Conservation (phyloP, 176 grass and related monocot genomes). For the Musa itinerans region DNA sequence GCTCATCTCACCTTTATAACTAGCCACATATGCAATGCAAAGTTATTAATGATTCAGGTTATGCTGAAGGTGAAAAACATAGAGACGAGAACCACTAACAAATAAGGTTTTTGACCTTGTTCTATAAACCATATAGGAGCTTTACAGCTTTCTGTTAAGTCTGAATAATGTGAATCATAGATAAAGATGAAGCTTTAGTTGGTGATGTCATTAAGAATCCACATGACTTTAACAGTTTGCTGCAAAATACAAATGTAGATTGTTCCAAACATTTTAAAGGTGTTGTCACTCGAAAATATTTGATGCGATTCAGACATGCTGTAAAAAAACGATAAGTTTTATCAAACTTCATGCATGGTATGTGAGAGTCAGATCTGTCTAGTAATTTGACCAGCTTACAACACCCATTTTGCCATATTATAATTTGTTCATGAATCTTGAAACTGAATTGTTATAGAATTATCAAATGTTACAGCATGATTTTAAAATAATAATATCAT, state of each 20-base stretch:
- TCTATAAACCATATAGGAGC: background rate
- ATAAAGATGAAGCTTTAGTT: background rate
- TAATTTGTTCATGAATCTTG: too few relatives aligned
- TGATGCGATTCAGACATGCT: background rate
- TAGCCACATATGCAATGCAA: too few relatives aligned
- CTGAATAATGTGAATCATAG: background rate
- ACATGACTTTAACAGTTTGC: background rate
- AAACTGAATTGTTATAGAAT: too few relatives aligned
- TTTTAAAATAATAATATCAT: background rate
- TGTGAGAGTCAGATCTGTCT: too few relatives aligned
- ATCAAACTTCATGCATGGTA: too few relatives aligned
- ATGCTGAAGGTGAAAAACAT: too few relatives aligned
- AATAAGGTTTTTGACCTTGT: background rate
- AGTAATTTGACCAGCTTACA: too few relatives aligned
- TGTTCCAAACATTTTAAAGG: background rate
- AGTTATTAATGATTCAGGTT: too few relatives aligned
- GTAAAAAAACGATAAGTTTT: too few relatives aligned
- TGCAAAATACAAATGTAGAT: background rate
- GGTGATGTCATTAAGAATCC: background rate
- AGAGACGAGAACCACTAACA: background rate
- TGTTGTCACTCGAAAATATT: background rate
- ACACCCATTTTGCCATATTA: too few relatives aligned
- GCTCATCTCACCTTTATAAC: too few relatives aligned
- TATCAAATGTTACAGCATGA: too few relatives aligned
- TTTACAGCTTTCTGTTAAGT: background rate